Base-by-base conservation (phyloP, 2,329 filamentous ascomycete genomes). In the Stagonosporopsis tanaceti region DNA sequence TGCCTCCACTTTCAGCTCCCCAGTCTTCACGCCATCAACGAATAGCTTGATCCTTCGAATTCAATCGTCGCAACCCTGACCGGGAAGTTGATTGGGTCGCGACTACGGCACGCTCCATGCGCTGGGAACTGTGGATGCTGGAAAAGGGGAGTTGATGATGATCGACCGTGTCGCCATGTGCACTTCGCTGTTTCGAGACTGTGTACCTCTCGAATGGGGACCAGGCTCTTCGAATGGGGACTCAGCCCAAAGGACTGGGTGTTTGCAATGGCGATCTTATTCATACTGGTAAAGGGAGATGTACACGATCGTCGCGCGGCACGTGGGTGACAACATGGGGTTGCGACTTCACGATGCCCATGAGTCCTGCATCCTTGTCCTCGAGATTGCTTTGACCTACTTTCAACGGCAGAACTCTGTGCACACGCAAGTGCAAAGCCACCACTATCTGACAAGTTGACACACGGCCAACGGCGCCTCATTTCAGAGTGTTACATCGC, bases 401-500 rank as follows among this genome's bases (percentile, higher is more conserved):
- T 47, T 41, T 24, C 47, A 56, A 59, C 54, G 57, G 54, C 50
- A 53, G 47, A 58, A 34, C 12, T 45, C 44, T 53, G 48, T 53
- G 54, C 54, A 32, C 47, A 39, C 20, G 50, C 52, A 57, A 55
- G 52, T 57, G 60, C 53, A 48, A 61, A 61, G 56, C 56, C 47
- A 56, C 50, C 25, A 44, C 47, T 17, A 27, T 35, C 50, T 55
- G 53, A 59, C 53, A 59, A 55, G 20, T 53, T 59, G 60, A 63
- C 59, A 56, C 51, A 38, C 50, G 28, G 50, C 32, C 46, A 57
- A 57, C 48, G 54, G 58, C 60, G 53, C 60, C 58, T 61, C 60
- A 56, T 62, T 61, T 46, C 44, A 54, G 62, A 61, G 51, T 50
- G 62, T 65, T 65, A 65, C 62, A 65, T 65, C 62, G 60, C 50